These are phyloP conservation scores for Amanita molliuscula DNA, from an alignment of 768 basidiomycete genomes.

Conservation along the genomic window DNA sequence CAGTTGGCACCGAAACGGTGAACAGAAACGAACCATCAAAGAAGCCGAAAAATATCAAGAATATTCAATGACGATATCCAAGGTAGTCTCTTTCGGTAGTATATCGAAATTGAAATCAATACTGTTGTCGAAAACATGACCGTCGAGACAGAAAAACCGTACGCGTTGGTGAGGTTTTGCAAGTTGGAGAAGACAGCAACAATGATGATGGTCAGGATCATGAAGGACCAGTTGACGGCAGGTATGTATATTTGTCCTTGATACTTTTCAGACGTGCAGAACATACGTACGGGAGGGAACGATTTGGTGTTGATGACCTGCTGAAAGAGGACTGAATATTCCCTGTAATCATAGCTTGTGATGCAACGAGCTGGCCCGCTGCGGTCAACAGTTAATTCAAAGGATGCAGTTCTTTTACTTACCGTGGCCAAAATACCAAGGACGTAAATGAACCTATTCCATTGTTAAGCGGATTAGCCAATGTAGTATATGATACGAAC, in stretches of 20 bases:
- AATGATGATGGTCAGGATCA: conserved; percentile 40
- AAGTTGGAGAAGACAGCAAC: conserved; percentile 50
- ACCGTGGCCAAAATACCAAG: conserved; percentile 58
- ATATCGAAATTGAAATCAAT: conserved; percentile 47
- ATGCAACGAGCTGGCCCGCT: conserved; percentile 38
- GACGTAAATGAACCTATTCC: conserved; percentile 46
- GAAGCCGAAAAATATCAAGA: conserved; percentile 49
- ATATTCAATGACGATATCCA: conserved; percentile 30
- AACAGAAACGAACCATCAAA: conserved; percentile 36
- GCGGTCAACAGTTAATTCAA: not conserved
- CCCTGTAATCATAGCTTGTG: conserved; percentile 65
- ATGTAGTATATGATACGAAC: conserved; percentile 16
- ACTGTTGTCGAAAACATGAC: conserved; percentile 56
- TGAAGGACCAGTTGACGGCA: conserved; percentile 47
- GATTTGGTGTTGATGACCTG: conserved; percentile 55
- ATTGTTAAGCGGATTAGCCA: not conserved
- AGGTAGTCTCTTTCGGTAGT: conserved; percentile 43
- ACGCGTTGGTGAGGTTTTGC: conserved; percentile 44
- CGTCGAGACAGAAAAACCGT: conserved; percentile 54
- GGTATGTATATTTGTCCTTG: conserved; percentile 64
- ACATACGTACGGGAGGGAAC: conserved; percentile 46
- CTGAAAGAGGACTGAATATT: conserved; percentile 48
- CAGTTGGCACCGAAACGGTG: too few relatives aligned
- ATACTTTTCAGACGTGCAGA: conserved; percentile 48
- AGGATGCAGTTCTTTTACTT: conserved; percentile 23